These are phyloP conservation scores for Chamaenerion angustifolium DNA, from an alignment of 345 rosid genomes.

Conservation along the genomic window DNA sequence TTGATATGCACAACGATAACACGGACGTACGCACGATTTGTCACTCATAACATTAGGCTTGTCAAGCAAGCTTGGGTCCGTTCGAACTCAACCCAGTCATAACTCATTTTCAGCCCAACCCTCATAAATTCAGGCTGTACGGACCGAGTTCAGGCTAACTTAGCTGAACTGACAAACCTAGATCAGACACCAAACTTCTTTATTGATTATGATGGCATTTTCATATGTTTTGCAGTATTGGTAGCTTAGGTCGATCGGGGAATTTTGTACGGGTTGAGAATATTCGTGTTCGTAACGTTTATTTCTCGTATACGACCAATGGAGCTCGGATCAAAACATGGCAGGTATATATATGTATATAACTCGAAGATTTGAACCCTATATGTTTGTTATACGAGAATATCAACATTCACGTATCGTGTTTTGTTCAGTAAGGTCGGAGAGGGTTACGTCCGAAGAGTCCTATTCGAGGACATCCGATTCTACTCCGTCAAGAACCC, in stretches of 20 bases:
- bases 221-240: conserved; percentile 11
- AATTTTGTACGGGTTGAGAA: conserved; percentile 20
- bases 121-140: too few relatives aligned
- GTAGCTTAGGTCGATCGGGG: conserved; percentile 28
- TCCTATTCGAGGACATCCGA: conserved; percentile 13
- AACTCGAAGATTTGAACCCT: too few relatives aligned
- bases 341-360: conserved; percentile 19
- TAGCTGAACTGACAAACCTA: too few relatives aligned
- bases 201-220: too few relatives aligned
- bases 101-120: too few relatives aligned
- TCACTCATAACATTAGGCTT: too few relatives aligned
- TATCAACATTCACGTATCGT: background rate
- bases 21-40: too few relatives aligned
- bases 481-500: conserved; percentile 19
- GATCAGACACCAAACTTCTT: too few relatives aligned
- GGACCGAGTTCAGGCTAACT: too few relatives aligned
- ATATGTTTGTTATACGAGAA: background rate
- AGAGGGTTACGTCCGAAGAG: conserved; percentile 15
- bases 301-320: conserved; percentile 19
- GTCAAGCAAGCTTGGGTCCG: too few relatives aligned
- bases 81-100: too few relatives aligned
- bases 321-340: conserved; percentile 35
- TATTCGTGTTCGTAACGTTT: conserved; percentile 13
- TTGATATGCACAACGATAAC: too few relatives aligned
- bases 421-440: conserved; percentile 13